Evolutionary conservation across 805 yeast species (phyloP).

Genomic region (Clavispora phyllophila): DNA sequence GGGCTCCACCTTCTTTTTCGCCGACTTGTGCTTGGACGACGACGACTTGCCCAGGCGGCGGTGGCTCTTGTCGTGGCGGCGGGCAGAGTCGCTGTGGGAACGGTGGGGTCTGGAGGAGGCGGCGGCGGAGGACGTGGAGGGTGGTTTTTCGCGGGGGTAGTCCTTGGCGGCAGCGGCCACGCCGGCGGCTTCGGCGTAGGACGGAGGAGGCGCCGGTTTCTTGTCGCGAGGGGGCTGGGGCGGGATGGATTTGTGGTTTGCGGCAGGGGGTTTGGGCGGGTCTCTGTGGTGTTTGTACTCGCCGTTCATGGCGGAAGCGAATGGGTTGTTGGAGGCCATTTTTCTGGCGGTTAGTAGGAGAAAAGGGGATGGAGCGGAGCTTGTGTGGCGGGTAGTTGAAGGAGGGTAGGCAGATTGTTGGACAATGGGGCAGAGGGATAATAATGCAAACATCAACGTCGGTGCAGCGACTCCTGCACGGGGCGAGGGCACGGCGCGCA

Average conservation of each 20-base stretch:
- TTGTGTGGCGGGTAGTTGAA: too few species aligned
- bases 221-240: slow-evolving; percentile 29
- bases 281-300: slow-evolving; percentile 34
- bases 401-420: not conserved
- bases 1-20: slow-evolving; percentile 39
- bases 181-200: slow-evolving; percentile 69
- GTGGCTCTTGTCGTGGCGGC: slow-evolving; percentile 11
- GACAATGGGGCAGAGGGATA: not conserved
- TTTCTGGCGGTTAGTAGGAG: slow-evolving; percentile 12
- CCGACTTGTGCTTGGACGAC: slow-evolving; percentile 28
- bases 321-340: slow-evolving; percentile 50
- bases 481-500: not conserved
- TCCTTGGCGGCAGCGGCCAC: slow-evolving; percentile 34
- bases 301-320: slow-evolving; percentile 41
- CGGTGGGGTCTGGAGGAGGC: slow-evolving; percentile 16
- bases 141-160: slow-evolving; percentile 51
- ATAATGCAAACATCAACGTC: not conserved
- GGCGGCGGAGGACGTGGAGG: slow-evolving; percentile 16
- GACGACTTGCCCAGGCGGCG: slow-evolving; percentile 12
- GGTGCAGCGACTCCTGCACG: not conserved
- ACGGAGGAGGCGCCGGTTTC: slow-evolving; percentile 45
- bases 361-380: too few species aligned
- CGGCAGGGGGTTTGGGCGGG: slow-evolving; percentile 29
- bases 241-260: slow-evolving; percentile 9
- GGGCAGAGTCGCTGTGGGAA: slow-evolving; percentile 15